Base-by-base conservation (phyloP, 140 eudicot genomes). In the Ambrosia hybrid region DNA sequence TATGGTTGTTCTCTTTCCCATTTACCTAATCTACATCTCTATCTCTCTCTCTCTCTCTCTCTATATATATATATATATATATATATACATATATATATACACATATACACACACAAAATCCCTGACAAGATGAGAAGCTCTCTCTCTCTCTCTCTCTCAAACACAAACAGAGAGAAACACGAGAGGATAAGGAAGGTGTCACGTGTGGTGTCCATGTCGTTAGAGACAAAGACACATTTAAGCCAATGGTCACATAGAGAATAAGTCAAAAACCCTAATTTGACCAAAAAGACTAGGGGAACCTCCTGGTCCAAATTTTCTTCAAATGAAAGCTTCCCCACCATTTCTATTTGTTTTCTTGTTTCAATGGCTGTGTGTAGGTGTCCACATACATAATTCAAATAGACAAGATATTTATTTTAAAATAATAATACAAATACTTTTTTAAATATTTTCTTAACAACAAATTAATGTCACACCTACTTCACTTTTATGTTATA, bases 191-290 rank as follows among this genome's bases (percentile, higher is more conserved):
- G 66, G 46, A 60, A 43, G 17, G 10, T 60, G 66, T 60, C 66
- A 60, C 66, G 66, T 60, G 66, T 34, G 39, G 66, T 60, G 66
- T 60, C 66, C 66, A 60, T 60, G 66, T 33, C 66, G 66, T 60
- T 33, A 59, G 14, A 26, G 66, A 60, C 66, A 60, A 60, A 34
- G 45, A 11, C 66, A 60, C 66, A 34, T 60, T 60, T 60, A 60
- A 33, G 66, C 17, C 33, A 45, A 60, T 33, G 66, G 66, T 60
- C 66, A 59, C 66, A 33, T 60, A 11, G 45, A 43, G 66, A 60
- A 60, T 60, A 60, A 60, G 66, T 60, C 66, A 60, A 60, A 60
- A 34, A 43, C 66, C 66, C 66, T 60, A 60, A 60, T 60, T 60
- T 60, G 66, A 60, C 66, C 66, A 60, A 33, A 60, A 60, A 60